Evolutionary conservation across 225 moss, liverwort and hornwort species (phyloP), one percentile per base, ranked within the genome.

Genomic region (Asterella californica): DNA sequence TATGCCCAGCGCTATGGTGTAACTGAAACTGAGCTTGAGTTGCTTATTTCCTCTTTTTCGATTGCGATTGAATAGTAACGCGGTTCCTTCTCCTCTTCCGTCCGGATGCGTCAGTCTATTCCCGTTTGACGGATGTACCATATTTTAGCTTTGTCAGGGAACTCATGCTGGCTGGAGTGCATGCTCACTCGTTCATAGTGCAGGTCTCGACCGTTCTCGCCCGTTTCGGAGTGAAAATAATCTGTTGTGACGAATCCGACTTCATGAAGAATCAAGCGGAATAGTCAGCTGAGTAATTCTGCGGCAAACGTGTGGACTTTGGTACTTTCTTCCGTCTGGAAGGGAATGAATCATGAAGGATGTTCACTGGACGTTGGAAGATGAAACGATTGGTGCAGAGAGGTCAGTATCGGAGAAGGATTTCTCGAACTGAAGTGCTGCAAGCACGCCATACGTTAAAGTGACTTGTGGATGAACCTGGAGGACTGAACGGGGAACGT

Each of bases 301-400:
- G 17, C 36, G 15, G 36, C 32, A 15, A 36, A 67, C 19, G 0
- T 46, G 47, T 22, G 47, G 48, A 69, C 47, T n/a, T 42, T 19
- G 36, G 18, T 71, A 4, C 9, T 48, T 22, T 53, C 18, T 29
- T 64, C 64, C 27, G 6, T 52, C 52, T 74, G 74, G 52, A 50
- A 74, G 52, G 52, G 74, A 74, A 74, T 54, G 74, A 74, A 74
- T 33, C 74, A 74, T 74, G 74, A 74, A 74, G 74, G 53, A 74
- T 15, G 74, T 74, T 72, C 72, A 49, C 47, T 72, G 42, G 32
- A 74, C 67, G 36, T 21, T 74, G 53, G 74, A 52, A 33, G 74
- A 74, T 52, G 52, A 74, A 74, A 17, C 30, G 6, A 53, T 6
- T 74, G 74, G 30, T 8, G 9, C 49, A 25, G 52, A 50, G 52